Evolutionary conservation across 805 yeast species (phyloP).

Genomic region (Komagataella populi): DNA sequence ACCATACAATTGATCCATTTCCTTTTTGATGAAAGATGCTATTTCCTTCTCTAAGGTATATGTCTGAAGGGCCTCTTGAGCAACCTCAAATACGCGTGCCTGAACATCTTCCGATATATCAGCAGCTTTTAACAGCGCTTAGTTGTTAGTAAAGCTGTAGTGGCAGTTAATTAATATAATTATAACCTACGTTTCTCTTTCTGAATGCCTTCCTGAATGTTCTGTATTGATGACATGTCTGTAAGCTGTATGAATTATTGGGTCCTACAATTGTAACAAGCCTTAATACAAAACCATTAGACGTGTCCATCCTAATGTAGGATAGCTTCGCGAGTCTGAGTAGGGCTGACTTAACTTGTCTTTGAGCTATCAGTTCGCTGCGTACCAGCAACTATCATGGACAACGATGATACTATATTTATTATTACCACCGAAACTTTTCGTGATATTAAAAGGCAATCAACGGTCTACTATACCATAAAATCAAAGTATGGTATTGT

Average conservation of each 20-base stretch:
- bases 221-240: neutral
- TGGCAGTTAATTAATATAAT: too few relatives aligned
- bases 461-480: conserved; percentile 17
- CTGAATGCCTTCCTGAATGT: neutral
- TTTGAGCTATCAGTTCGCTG: neutral
- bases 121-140: conserved; percentile 12
- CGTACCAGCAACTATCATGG: neutral
- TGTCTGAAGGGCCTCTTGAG: conserved; percentile 28
- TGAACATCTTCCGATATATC: conserved; percentile 37
- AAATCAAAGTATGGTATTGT: conserved; percentile 14
- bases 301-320: neutral
- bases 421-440: conserved; percentile 9
- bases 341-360: neutral
- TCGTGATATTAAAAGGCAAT: conserved; percentile 14
- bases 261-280: neutral
- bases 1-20: conserved; percentile 49
- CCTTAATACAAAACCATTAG: neutral
- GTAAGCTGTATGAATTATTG: neutral
- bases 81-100: conserved; percentile 29
- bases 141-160: neutral
- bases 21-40: conserved; percentile 52
- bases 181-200: neutral
- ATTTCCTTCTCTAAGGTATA: conserved; percentile 43
- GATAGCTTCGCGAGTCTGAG: neutral
- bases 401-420: neutral